A percentile compares a stretch with the other conserved stretches of the same genome.
Conservation (phyloP, 192 early-diverging fungal genomes). For the Gigaspora rosea region DNA sequence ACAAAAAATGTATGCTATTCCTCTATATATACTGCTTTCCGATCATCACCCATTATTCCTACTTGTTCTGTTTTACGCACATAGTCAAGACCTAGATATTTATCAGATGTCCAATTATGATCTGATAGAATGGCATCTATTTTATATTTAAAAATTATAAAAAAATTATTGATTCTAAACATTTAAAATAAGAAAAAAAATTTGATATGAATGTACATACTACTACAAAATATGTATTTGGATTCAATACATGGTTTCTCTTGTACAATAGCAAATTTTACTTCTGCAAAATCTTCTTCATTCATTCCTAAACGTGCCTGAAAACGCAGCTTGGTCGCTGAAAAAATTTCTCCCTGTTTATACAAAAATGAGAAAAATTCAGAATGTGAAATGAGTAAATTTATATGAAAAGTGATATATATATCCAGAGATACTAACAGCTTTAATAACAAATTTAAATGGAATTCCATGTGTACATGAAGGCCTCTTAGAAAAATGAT, state of each 20-base stretch:
- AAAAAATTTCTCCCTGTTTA: constrained; percentile 63
- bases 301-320: constrained; percentile 69
- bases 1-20: constrained; percentile 35
- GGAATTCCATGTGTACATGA: constrained; percentile 76
- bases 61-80: constrained; percentile 46
- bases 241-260: not conserved
- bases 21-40: constrained; percentile 50
- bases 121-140: constrained; percentile 40
- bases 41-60: constrained; percentile 35
- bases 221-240: constrained; percentile 22
- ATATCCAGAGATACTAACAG: constrained; percentile 32
- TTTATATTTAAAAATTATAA: no score
- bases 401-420: not conserved
- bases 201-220: constrained; percentile 31
- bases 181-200: constrained; percentile 4
- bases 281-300: constrained; percentile 80
- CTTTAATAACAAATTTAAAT: constrained; percentile 72
- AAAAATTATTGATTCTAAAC: not conserved
- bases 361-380: no score
- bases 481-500: constrained; percentile 78
- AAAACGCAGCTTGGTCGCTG: constrained; percentile 74
- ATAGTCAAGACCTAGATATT: constrained; percentile 55
- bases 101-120: constrained; percentile 31
- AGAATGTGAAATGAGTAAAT: not conserved
- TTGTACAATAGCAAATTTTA: constrained; percentile 56